Evolutionary conservation across 768 basidiomycete species (phyloP).

Genomic region (Macrolepiota fuliginosa): DNA sequence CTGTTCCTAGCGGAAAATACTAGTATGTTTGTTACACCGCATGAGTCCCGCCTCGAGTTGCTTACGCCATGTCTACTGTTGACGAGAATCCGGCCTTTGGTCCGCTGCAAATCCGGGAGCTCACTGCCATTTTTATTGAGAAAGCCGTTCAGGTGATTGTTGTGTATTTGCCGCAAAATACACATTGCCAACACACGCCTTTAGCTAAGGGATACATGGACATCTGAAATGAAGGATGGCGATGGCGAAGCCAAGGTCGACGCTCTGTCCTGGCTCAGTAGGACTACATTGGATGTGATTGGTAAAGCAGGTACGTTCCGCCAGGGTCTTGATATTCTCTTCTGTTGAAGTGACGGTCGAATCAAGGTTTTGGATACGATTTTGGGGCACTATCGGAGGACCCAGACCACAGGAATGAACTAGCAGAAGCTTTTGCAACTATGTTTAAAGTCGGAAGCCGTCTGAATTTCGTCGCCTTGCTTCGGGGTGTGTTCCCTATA

Average conservation of each 20-base stretch:
- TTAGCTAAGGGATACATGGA: constrained; percentile 53
- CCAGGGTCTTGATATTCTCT: too few relatives aligned
- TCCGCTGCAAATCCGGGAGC: constrained; percentile 49
- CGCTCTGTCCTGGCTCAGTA: constrained; percentile 24
- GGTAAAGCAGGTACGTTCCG: constrained; percentile 4
- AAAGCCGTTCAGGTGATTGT: constrained; percentile 46
- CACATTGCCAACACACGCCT: not conserved
- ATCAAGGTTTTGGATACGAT: constrained; percentile 27
- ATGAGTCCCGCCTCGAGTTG: not conserved
- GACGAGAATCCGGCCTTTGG: constrained; percentile 74
- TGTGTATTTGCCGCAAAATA: not conserved
- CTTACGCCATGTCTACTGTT: not conserved
- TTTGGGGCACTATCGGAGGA: constrained; percentile 23
- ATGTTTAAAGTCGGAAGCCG: constrained; percentile 44
- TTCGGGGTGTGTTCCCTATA: constrained; percentile 22
- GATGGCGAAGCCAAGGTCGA: constrained; percentile 41
- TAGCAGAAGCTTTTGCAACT: constrained; percentile 49
- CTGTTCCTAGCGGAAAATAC: constrained; percentile 33
- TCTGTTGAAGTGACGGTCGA: not conserved
- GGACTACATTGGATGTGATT: constrained; percentile 12
- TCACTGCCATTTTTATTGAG: constrained; percentile 50
- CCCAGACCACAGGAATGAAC: constrained; percentile 37
- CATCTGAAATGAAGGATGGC: constrained; percentile 26
- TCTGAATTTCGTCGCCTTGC: constrained; percentile 28
- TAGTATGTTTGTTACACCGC: constrained; percentile 24